phyloP scores from a whole-genome alignment of 2,329 filamentous ascomycete genomes.

The Talaromyces amestolkiae region DNA sequence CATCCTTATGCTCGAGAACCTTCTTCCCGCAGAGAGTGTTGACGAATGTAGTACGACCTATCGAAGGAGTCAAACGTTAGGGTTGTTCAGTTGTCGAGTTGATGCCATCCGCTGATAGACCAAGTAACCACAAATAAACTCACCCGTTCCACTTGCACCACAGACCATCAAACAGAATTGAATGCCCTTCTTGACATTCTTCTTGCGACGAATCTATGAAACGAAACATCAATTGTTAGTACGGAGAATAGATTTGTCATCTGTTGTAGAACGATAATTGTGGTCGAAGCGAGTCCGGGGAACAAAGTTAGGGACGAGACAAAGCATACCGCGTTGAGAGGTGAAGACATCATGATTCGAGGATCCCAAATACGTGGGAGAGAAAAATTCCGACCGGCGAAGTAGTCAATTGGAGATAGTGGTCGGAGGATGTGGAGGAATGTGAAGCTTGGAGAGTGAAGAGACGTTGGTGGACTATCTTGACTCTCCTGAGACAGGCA shows the following conservation, averaged over 20 bases:
- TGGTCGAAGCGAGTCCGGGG: conserved; percentile 17
- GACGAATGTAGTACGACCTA: conserved; percentile 96
- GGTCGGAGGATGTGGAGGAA: conserved; percentile 23
- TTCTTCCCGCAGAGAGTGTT: conserved; percentile 97
- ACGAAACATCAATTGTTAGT: conserved; percentile 5
- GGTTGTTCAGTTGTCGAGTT: neutral
- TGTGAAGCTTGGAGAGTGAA: conserved; percentile 21
- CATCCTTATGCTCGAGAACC: conserved; percentile 87
- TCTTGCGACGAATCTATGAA: conserved; percentile 94
- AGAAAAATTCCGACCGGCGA: neutral
- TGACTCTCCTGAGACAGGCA: conserved; percentile 22
- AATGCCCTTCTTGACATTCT: conserved; percentile 99
- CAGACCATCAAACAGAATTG: conserved; percentile 99
- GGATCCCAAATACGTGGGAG: neutral
- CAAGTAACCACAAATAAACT: conserved; percentile 29
- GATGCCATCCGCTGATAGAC: neutral
- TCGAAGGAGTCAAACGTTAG: conserved; percentile 2
- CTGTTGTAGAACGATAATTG: neutral
- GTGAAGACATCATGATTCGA: conserved; percentile 47
- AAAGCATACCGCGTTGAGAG: conserved; percentile 53
- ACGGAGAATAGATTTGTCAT: neutral
- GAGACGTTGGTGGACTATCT: conserved; percentile 14
- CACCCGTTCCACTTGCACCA: conserved; percentile 97
- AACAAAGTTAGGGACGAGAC: conserved; percentile 25
- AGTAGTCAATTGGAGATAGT: conserved; percentile 22